These are phyloP conservation scores for Arthrinium puccinioides DNA, from an alignment of 2,329 filamentous ascomycete genomes.

Conservation along the genomic window DNA sequence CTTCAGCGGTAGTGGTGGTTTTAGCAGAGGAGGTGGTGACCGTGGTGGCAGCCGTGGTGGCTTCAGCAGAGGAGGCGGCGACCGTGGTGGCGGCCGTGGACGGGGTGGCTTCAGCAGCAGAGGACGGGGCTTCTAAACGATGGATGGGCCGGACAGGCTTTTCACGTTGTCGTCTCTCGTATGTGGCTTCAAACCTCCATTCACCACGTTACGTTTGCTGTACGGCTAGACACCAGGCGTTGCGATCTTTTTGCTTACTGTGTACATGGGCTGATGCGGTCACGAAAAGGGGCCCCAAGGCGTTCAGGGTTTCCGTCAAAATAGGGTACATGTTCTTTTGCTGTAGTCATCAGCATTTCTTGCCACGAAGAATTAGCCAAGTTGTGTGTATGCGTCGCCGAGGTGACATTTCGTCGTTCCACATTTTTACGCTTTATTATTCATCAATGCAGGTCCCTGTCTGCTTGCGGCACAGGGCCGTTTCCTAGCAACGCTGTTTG, in stretches of 20 bases:
- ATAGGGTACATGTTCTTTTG: conserved; percentile 1
- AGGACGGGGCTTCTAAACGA: too few species aligned
- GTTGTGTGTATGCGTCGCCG: too few species aligned
- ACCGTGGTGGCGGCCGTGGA: conserved; percentile 16
- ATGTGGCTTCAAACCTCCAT: background rate
- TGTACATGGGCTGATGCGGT: conserved; percentile 7
- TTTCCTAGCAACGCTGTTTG: too few species aligned
- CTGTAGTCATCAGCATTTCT: background rate
- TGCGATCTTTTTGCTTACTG: conserved; percentile 3
- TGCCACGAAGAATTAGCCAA: too few species aligned
- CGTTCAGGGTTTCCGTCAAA: conserved; percentile 7
- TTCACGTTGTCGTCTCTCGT: background rate
- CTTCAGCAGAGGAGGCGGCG: conserved; percentile 23
- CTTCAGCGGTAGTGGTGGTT: conserved; percentile 22
- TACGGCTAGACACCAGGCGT: conserved; percentile 4
- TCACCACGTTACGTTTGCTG: conserved; percentile 1
- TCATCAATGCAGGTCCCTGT: too few species aligned
- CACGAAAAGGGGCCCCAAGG: conserved; percentile 6
- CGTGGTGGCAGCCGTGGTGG: conserved; percentile 34
- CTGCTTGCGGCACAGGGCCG: too few species aligned
- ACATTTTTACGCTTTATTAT: too few species aligned
- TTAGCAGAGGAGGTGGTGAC: conserved; percentile 52
- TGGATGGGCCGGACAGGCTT: conserved; percentile 1
- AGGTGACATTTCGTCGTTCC: too few species aligned
- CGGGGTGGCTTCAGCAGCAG: too few species aligned